Evolutionary conservation across 306 rosid genomes (phyloP).

Genomic region (Biancaea sappan): DNA sequence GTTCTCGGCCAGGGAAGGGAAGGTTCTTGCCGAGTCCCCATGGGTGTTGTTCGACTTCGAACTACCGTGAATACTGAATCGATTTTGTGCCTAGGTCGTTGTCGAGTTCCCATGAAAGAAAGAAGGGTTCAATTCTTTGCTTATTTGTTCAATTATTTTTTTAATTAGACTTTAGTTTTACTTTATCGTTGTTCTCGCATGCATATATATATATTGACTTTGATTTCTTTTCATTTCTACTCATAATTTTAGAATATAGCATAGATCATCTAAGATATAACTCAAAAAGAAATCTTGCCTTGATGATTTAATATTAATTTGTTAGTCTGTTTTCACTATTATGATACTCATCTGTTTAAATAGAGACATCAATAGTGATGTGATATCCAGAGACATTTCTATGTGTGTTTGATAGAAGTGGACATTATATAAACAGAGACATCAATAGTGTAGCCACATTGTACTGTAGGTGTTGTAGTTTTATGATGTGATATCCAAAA

Average conservation of each 20-base stretch:
- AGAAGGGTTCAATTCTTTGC: conserved; percentile 63
- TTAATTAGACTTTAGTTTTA: neutral
- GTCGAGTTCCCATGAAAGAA: conserved; percentile 87
- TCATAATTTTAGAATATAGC: neutral
- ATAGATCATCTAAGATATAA: neutral
- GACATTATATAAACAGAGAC: too few species aligned
- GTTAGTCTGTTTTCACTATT: neutral
- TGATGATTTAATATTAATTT: neutral
- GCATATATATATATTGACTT: neutral
- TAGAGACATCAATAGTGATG: too few species aligned
- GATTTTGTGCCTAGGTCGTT: conserved; percentile 96
- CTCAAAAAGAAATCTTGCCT: neutral
- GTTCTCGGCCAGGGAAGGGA: too few species aligned
- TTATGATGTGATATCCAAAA: too few species aligned
- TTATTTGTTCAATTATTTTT: neutral
- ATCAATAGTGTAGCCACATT: too few species aligned
- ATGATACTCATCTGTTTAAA: too few species aligned
- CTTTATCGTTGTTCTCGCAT: conserved; percentile 6
- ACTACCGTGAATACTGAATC: too few species aligned
- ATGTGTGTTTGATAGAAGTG: too few species aligned
- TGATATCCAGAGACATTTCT: too few species aligned
- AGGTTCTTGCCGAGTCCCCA: too few species aligned
- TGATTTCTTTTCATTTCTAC: neutral
- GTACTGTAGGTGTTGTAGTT: too few species aligned
- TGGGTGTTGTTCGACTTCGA: too few species aligned